Conservation (phyloP, 108 stramenopile genomes). For the Cyclotella sp. region DNA sequence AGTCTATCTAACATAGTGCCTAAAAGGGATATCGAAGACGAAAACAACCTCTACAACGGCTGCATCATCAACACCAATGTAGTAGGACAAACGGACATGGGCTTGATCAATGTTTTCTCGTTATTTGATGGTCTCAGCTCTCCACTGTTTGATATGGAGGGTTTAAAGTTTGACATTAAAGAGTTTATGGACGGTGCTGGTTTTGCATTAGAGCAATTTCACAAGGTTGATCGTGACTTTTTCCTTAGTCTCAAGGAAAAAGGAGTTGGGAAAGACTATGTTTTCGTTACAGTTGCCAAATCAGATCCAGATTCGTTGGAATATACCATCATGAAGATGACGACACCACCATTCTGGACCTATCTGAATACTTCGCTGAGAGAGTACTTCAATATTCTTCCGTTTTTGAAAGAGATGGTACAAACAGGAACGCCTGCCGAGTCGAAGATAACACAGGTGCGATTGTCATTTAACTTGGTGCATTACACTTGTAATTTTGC, state of each 20-base stretch:
- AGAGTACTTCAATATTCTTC: neutral
- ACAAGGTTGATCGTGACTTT: constrained; percentile 27
- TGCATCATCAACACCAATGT: constrained; percentile 68
- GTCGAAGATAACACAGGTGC: constrained; percentile 7
- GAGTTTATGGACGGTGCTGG: constrained; percentile 66
- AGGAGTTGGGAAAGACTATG: constrained; percentile 4
- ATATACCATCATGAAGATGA: constrained; percentile 24
- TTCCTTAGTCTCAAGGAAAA: constrained; percentile 10
- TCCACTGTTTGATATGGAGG: constrained; percentile 53
- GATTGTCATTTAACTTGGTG: neutral
- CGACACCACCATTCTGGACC: constrained; percentile 28
- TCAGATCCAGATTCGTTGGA: constrained; percentile 41
- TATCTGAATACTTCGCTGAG: constrained; percentile 11
- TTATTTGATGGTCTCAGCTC: constrained; percentile 72
- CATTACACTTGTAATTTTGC: neutral
- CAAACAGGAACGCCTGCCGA: neutral
- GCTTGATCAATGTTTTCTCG: constrained; percentile 61
- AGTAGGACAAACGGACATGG: constrained; percentile 65
- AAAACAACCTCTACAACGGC: constrained; percentile 39
- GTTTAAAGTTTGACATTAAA: constrained; percentile 58
- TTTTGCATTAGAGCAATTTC: constrained; percentile 78
- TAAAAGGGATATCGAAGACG: constrained; percentile 5
- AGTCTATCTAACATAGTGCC: neutral
- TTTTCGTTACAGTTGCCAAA: constrained; percentile 24
- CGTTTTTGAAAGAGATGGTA: constrained; percentile 5